phyloP scores from a whole-genome alignment of 1,284 basidiomycete species.

The Schizophyllum amplum region DNA sequence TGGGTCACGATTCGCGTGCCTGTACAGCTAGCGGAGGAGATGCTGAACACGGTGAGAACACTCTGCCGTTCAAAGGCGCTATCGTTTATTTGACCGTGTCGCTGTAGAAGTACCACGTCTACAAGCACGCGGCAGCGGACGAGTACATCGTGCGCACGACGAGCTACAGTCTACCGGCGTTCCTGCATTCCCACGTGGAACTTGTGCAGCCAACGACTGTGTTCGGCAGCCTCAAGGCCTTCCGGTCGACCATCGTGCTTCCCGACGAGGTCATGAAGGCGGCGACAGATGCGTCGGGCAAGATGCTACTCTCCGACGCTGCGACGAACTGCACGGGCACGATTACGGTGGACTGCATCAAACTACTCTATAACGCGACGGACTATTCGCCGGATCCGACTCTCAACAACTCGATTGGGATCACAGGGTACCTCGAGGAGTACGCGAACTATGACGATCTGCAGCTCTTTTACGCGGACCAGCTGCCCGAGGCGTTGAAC shows the following conservation, averaged over 20 bases:
- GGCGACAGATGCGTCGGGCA: constrained; percentile 1
- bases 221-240: constrained; percentile 45
- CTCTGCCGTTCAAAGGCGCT: constrained; percentile 4
- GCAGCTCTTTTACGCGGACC: constrained; percentile 39
- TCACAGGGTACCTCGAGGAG: constrained; percentile 47
- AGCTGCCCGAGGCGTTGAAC: constrained; percentile 36
- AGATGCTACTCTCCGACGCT: constrained; percentile 24
- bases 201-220: constrained; percentile 70
- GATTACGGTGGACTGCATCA: constrained; percentile 43
- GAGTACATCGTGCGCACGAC: constrained; percentile 57
- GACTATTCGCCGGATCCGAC: constrained; percentile 31
- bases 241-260: constrained; percentile 32
- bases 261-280: constrained; percentile 1
- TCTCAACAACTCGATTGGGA: constrained; percentile 40
- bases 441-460: constrained; percentile 52
- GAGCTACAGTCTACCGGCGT: constrained; percentile 57
- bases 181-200: constrained; percentile 57
- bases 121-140: constrained; percentile 43
- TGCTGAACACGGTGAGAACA: constrained; percentile 55
- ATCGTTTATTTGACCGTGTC: constrained; percentile 1
- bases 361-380: constrained; percentile 42
- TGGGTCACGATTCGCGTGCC: constrained; percentile 61
- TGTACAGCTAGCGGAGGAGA: constrained; percentile 52
- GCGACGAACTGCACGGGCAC: constrained; percentile 42
- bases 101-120: constrained; percentile 56